These are phyloP conservation scores for Alnus rubra DNA, from an alignment of 306 rosid species.

Conservation along the genomic window DNA sequence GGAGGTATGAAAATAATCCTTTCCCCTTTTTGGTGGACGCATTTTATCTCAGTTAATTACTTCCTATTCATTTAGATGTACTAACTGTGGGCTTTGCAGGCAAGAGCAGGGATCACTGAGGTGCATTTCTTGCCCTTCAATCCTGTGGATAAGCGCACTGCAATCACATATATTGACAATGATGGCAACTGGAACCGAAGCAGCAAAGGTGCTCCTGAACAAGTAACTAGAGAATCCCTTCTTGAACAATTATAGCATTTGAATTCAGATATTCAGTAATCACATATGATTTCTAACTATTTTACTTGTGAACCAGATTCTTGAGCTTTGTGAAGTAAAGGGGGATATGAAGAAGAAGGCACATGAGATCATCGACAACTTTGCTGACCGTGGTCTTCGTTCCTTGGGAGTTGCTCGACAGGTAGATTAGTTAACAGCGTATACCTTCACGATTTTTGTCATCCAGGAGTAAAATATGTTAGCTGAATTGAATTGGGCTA, in stretches of 20 bases:
- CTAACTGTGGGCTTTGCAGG: conserved; percentile 40
- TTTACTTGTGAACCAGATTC: conserved; percentile 46
- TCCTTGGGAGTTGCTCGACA: conserved; percentile 74
- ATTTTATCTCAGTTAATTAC: conserved; percentile 4
- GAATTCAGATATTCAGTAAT: not conserved
- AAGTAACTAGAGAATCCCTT: conserved; percentile 41
- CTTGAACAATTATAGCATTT: not conserved
- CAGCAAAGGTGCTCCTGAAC: conserved; percentile 98
- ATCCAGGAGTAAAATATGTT: not conserved
- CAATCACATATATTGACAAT: conserved; percentile 72
- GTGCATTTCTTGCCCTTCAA: conserved; percentile 93
- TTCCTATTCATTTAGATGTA: not conserved
- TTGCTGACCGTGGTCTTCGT: conserved; percentile 80
- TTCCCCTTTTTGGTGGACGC: conserved; percentile 1
- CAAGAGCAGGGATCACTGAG: conserved; percentile 85
- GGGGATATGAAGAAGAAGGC: conserved; percentile 61
- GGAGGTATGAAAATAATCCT: conserved; percentile 53
- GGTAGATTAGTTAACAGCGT: conserved; percentile 45
- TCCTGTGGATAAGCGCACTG: conserved; percentile 87
- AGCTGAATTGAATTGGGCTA: not conserved
- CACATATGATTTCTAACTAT: conserved; percentile 16
- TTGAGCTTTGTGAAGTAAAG: conserved; percentile 70
- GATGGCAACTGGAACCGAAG: conserved; percentile 69
- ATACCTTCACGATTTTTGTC: not conserved
- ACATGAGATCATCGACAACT: conserved; percentile 57